Evolutionary conservation across 352 stramenopile genomes (phyloP).

Genomic region (Pythium sukuiense): DNA sequence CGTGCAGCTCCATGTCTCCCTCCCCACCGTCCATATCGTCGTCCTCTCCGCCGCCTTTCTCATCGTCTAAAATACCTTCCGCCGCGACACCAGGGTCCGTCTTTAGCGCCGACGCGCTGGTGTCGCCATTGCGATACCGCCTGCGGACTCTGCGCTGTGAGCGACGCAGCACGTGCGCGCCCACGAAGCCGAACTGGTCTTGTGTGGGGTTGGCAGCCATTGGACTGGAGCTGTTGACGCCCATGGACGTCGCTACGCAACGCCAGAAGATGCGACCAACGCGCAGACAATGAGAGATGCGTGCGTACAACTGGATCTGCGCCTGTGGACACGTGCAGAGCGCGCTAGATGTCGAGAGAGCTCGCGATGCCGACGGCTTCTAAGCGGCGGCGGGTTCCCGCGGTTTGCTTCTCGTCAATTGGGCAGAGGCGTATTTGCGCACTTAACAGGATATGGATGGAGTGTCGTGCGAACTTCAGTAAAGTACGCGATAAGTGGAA

Average conservation of each 20-base stretch:
- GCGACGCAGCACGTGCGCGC: slow-evolving; percentile 49
- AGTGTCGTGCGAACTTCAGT: background rate
- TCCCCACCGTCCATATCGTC: slow-evolving; percentile 13
- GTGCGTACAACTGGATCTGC: background rate
- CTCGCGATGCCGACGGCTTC: background rate
- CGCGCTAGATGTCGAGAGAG: background rate
- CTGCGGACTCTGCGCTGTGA: slow-evolving; percentile 10
- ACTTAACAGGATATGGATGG: background rate
- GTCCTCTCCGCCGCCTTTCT: background rate
- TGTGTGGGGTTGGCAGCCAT: slow-evolving; percentile 40
- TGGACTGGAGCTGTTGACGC: background rate
- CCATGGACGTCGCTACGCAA: background rate
- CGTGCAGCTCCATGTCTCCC: slow-evolving; percentile 33
- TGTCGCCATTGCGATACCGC: slow-evolving; percentile 1
- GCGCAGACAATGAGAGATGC: background rate
- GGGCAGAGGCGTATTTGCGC: background rate
- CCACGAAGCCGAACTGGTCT: slow-evolving; percentile 68
- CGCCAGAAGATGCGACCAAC: background rate
- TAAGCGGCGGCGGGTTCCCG: background rate
- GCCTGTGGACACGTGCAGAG: background rate
- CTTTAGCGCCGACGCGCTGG: slow-evolving; percentile 7
- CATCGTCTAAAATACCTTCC: background rate
- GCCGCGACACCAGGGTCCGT: slow-evolving; percentile 11
- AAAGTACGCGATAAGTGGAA: too few species aligned
- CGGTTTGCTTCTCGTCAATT: slow-evolving; percentile 1